Conservation (phyloP, 441 rosid species). For the Populus hybrid region DNA sequence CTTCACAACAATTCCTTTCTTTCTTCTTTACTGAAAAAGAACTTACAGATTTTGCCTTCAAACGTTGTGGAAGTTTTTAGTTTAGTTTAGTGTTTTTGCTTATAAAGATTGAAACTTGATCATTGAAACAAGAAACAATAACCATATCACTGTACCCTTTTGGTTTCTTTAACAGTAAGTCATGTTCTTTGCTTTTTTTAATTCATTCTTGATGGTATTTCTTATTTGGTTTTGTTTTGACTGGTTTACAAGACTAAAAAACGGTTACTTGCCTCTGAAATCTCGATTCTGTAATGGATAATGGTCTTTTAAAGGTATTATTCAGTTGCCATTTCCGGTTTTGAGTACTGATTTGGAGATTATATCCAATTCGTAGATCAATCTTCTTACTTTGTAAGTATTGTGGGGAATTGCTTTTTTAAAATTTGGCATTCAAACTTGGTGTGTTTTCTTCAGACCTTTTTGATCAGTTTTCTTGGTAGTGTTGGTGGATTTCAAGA, state of each 20-base stretch:
- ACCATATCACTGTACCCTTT: slow-evolving; percentile 26
- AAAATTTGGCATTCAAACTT: neutral
- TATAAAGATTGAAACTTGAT: neutral
- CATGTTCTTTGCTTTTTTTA: slow-evolving; percentile 25
- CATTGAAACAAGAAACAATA: neutral
- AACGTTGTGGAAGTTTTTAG: neutral
- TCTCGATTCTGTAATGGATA: slow-evolving; percentile 1
- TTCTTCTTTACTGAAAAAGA: neutral
- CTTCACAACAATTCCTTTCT: neutral
- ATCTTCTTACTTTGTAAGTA: neutral
- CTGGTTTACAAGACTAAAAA: neutral
- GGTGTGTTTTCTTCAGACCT: neutral
- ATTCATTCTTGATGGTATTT: slow-evolving; percentile 4
- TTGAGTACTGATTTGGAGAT: slow-evolving; percentile 8
- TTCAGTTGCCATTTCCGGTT: slow-evolving; percentile 19
- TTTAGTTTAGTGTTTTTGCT: neutral
- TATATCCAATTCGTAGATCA: neutral
- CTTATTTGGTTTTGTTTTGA: slow-evolving; percentile 6
- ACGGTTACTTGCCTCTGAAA: slow-evolving; percentile 12
- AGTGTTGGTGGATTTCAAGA: neutral
- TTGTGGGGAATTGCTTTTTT: neutral
- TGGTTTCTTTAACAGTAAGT: slow-evolving; percentile 53
- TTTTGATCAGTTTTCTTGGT: neutral
- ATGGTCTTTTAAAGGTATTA: neutral
- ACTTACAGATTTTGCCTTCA: neutral